A percentile compares a stretch with the other conserved stretches of the same genome.
These are phyloP conservation scores for Aureobasidium leucospermi DNA, from an alignment of 2,329 filamentous ascomycete species.

Conservation along the genomic window DNA sequence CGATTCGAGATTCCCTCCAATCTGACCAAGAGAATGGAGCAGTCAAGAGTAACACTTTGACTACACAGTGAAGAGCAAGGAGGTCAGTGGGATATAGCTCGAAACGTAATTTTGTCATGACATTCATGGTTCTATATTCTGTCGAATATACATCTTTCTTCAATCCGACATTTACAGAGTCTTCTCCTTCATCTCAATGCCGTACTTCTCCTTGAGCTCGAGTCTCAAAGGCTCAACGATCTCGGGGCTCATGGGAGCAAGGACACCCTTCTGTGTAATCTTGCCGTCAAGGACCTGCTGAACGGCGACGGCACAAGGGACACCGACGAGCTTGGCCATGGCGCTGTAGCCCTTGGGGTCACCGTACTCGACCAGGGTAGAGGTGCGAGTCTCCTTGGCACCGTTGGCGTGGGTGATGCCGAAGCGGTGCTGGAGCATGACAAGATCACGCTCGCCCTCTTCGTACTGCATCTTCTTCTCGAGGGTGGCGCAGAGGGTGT, in stretches of 20 bases:
- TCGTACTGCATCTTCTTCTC: slow-evolving; percentile 89
- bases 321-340: slow-evolving; percentile 77
- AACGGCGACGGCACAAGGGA: slow-evolving; percentile 68
- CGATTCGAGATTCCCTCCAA: too few species aligned
- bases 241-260: slow-evolving; percentile 68
- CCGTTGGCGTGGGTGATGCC: slow-evolving; percentile 78
- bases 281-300: slow-evolving; percentile 31
- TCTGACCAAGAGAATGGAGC: too few species aligned
- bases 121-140: neutral
- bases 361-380: slow-evolving; percentile 77
- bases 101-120: neutral
- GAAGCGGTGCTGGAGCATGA: slow-evolving; percentile 74
- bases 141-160: neutral
- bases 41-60: too few species aligned
- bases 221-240: slow-evolving; percentile 68
- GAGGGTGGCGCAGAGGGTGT: slow-evolving; percentile 82
- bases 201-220: slow-evolving; percentile 71
- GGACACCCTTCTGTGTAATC: slow-evolving; percentile 40
- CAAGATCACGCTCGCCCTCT: slow-evolving; percentile 74
- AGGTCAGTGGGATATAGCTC: too few species aligned
- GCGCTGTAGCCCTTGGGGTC: slow-evolving; percentile 64
- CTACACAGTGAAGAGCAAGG: too few species aligned
- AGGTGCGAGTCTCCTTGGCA: slow-evolving; percentile 66
- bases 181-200: slow-evolving; percentile 67
- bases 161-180: slow-evolving; percentile 26